Evolutionary conservation across 2,329 filamentous ascomycete species (phyloP), one percentile per base, ranked within the genome.

Genomic region (Aspergillus spinulosporus): DNA sequence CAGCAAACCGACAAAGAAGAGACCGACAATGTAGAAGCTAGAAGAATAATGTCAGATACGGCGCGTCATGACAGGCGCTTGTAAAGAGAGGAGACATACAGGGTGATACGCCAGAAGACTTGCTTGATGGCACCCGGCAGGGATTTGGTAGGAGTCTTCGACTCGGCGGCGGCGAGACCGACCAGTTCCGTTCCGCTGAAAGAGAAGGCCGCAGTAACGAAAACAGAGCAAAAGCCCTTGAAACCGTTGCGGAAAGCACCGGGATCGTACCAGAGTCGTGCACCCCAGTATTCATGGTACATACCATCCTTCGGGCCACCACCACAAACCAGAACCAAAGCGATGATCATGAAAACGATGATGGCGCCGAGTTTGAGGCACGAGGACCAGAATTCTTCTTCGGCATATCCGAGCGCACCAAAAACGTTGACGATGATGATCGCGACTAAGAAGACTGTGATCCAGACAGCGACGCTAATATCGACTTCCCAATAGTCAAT

Each of bases 111-210:
- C 77, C 78, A 81, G 66, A 81, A 81, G 31, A 80, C 76, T 56
- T 80, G 78, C 60, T 79, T 79, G 49, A 77, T 74, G 9, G 79
- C 55, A 5, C 78, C 76, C 0, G 89, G 89, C 48, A 92, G 86
- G 21, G 83, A 85, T 73, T 85, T 88, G 62, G 82, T 80, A 2
- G 89, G 89, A 69, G 90, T 84, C 46, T 82, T 81, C 3, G 87
- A 87, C 76, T 92, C 89, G 58, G 88, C 89, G 2, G 88, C 88
- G 12, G 86, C 87, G 46, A 92, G 84, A 56, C 85, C 88, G 4
- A 90, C 88, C 12, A 90, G 81, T 74, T 92, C 89, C 6, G 87
- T 84, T 43, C 88, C 89, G 70, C 68, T 66, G 52, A 72, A 75
- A 3, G 71, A 71, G 62, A 74, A 75, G 4, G 67, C 70, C 1